Conservation (phyloP, 2,329 filamentous ascomycete species). For the Mariannaea sp. region DNA sequence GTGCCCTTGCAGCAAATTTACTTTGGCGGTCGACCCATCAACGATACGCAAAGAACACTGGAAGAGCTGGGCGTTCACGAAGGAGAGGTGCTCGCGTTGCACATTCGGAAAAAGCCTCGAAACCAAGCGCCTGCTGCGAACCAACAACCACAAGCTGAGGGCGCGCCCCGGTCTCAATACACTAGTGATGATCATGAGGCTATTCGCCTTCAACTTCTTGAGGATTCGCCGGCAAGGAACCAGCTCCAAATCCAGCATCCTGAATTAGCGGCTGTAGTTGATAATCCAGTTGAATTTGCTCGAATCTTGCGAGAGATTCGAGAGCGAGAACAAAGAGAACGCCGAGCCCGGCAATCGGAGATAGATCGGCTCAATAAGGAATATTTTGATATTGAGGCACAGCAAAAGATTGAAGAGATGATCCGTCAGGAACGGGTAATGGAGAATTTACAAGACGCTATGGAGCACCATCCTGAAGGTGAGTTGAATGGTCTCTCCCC, state of each 20-base stretch:
- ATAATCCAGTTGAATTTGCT: conserved; percentile 77
- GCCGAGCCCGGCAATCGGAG: conserved; percentile 78
- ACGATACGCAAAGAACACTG: conserved; percentile 78
- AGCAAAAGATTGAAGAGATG: conserved; percentile 93
- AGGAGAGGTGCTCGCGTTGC: conserved; percentile 90
- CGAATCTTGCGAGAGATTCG: conserved; percentile 71
- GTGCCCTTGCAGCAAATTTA: conserved; percentile 80
- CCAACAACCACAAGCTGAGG: background rate
- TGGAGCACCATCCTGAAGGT: conserved; percentile 98
- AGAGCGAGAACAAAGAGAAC: conserved; percentile 71
- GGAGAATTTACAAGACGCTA: conserved; percentile 93
- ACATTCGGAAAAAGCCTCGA: conserved; percentile 67
- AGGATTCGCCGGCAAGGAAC: conserved; percentile 72
- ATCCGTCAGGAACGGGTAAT: conserved; percentile 93
- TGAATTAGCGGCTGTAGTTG: conserved; percentile 74
- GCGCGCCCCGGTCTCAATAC: background rate
- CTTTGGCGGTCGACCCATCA: conserved; percentile 83
- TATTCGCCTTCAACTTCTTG: conserved; percentile 80
- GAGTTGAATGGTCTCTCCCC: conserved; percentile 39
- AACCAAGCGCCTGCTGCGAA: background rate
- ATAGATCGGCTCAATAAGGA: conserved; percentile 89
- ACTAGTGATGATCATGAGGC: conserved; percentile 70
- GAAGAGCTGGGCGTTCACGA: conserved; percentile 80
- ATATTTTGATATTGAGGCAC: conserved; percentile 90
- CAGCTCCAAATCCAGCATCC: conserved; percentile 75